Base-by-base conservation (phyloP, 768 basidiomycete genomes). In the Hericium rajendrae region DNA sequence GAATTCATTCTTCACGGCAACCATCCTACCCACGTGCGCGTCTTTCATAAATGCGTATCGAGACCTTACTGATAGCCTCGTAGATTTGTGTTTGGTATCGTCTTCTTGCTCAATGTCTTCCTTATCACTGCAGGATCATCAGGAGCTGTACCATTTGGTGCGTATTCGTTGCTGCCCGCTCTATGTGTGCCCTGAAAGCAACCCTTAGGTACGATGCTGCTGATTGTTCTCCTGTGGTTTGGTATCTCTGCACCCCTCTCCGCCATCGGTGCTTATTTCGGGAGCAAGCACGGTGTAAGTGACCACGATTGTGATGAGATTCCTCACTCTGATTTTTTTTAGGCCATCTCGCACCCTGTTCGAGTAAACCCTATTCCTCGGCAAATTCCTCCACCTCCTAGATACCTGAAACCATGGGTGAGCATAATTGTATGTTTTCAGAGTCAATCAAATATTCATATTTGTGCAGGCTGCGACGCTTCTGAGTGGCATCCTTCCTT, bases 121-220 rank as follows among this genome's bases (percentile, higher is more conserved):
- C 82, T 98, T 22, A 74, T 97, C 57, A 73, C 79, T 2, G 86
- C 89, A 15, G 84, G 84, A 3, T 94, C 94, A 2, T 95, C 94
- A 5, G 95, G 95, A 9, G 95, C 95, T 11, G 92, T 99, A 46
- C 95, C 95, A 3, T 95, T 97, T 69, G 91, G 94, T 84, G 63
- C 56, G 74, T 68, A 43, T 15, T 37, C 0, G 22, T 46, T 11
- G 32, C 46, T 38, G 26, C 32, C 9, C 38, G 9, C 43, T 15
- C 24, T 49, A 32, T 15, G 38, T 22, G 39, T 8, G 32, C 6
- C 6, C 49, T 50, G 48, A 51, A 10, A 12, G 54, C 26, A 52
- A 54, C 24, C 13, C 56, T 26, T 48, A 89, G 87, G 85, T 49
- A 94, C 92, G 0, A 87, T 94, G 80, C 74, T 93, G 43, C 74